Evolutionary conservation across 352 stramenopile species (phyloP), one percentile per base, ranked within the genome.

Genomic region (Globisporangium recalcitrans): DNA sequence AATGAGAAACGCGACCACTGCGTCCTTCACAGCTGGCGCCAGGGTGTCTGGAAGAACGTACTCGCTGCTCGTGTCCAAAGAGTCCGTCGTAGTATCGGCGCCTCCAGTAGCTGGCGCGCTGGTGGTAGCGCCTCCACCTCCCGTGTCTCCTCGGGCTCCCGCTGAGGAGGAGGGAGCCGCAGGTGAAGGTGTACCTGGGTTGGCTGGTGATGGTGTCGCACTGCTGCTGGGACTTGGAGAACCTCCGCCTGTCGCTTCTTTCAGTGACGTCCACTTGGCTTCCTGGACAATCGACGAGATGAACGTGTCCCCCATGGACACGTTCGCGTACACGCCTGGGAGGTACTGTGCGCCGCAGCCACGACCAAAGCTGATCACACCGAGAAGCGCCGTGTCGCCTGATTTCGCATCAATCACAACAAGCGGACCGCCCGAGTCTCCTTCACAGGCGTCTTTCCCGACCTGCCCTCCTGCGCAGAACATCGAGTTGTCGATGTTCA

Each of bases 401-500:
- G 48, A n/a, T n/a, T 16, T n/a, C 38, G 13, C 38, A 21, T 67
- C 47, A 13, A 57, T 5, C 11, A 73, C 32, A 9, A 73, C 47
- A n/a, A 68, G 49, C 10, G 67, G 67, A 7, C 67, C 67, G 14
- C 63, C 67, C 40, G 67, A 70, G 48, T 70, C 67, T 14, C 67
- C 59, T 11, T 67, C 42, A 40, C 67, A 73, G 38, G 67, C 47
- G 32, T 73, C 67, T 44, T 70, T 60, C 14, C 34, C 60, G 6
- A 27, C 56, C 13, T 59, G 44, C 0, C 67, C 67, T 4, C 67
- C 67, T 11, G 67, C 67, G 26, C 67, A 73, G 44, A 73, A 31
- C 67, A 68, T 70, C n/a, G 58, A 53, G 6, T 38, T 38, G 53
- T 73, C 44, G 19, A 68, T 47, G 14, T 55, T 7, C 19, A 61